Percentiles rank a stretch among this genome's conserved stretches.
phyloP scores from a whole-genome alignment of 495 filamentous ascomycete genomes.

The Daldinia childiae region DNA sequence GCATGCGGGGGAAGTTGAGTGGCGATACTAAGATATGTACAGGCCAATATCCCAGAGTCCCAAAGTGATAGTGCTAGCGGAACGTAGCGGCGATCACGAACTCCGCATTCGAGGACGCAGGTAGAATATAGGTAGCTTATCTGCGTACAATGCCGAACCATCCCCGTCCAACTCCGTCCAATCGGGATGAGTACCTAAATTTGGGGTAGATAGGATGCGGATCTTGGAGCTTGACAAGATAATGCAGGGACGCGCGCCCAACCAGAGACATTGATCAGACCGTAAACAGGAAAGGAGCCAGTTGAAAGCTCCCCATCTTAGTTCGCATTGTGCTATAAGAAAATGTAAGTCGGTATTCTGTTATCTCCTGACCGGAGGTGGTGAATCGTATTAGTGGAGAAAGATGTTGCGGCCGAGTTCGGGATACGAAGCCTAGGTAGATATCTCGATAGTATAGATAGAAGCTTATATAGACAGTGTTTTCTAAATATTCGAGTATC shows the following conservation, averaged over 20 bases:
- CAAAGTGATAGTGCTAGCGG: neutral
- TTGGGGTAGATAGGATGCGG: constrained; percentile 16
- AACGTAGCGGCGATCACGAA: neutral
- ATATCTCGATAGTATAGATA: constrained; percentile 16
- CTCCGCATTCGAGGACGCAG: constrained; percentile 12
- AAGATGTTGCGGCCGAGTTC: constrained; percentile 33
- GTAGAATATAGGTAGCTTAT: constrained; percentile 39
- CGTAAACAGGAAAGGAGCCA: constrained; percentile 37
- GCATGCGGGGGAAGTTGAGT: neutral
- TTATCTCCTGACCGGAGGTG: constrained; percentile 46
- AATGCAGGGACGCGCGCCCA: constrained; percentile 33
- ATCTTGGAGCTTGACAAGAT: constrained; percentile 32
- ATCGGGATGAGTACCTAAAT: constrained; percentile 8
- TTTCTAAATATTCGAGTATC: neutral
- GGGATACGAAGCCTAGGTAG: constrained; percentile 20
- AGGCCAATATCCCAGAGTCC: neutral
- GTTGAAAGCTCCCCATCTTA: constrained; percentile 8
- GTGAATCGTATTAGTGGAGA: constrained; percentile 12
- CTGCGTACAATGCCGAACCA: constrained; percentile 35
- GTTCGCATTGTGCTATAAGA: constrained; percentile 21
- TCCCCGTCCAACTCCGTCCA: constrained; percentile 20
- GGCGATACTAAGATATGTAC: neutral
- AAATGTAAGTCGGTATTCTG: constrained; percentile 10
- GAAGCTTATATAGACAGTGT: neutral
- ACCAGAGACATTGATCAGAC: constrained; percentile 29